phyloP scores from a whole-genome alignment of 2,329 filamentous ascomycete species.

The Didymella exigua region DNA sequence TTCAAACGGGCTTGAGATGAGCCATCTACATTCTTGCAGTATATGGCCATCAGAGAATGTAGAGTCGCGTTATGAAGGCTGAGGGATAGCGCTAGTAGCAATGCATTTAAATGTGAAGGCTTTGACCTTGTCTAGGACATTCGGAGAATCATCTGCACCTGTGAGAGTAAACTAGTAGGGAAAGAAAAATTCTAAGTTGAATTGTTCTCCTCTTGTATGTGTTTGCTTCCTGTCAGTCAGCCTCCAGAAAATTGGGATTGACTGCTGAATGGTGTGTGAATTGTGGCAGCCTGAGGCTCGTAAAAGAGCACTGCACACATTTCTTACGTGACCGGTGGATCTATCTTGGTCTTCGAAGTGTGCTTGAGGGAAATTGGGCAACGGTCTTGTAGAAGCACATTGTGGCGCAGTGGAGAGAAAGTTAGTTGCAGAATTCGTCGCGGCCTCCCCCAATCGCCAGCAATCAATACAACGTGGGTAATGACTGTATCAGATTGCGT shows the following conservation, averaged over 20 bases:
- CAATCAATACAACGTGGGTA: background rate
- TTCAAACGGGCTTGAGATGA: slow-evolving; percentile 25
- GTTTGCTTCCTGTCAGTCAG: too few species aligned
- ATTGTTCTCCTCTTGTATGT: background rate
- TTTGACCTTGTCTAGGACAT: slow-evolving; percentile 13
- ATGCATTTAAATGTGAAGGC: slow-evolving; percentile 15
- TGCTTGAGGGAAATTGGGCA: background rate
- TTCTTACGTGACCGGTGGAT: background rate
- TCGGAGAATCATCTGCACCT: background rate
- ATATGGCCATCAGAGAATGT: slow-evolving; percentile 7
- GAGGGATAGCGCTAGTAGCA: slow-evolving; percentile 19
- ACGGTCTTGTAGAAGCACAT: background rate
- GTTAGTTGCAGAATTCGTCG: background rate
- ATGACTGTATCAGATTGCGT: too few species aligned
- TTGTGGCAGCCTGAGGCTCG: background rate
- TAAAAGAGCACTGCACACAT: background rate
- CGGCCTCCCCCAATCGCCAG: background rate
- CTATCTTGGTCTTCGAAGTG: background rate
- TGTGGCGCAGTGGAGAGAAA: background rate
- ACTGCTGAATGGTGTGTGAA: background rate
- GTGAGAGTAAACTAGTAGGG: background rate
- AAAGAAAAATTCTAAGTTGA: background rate
- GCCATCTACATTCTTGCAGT: background rate
- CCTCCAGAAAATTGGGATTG: background rate
- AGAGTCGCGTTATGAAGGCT: slow-evolving; percentile 1